Conservation (phyloP, 2,329 filamentous ascomycete genomes). For the Verticillium dahliae region DNA sequence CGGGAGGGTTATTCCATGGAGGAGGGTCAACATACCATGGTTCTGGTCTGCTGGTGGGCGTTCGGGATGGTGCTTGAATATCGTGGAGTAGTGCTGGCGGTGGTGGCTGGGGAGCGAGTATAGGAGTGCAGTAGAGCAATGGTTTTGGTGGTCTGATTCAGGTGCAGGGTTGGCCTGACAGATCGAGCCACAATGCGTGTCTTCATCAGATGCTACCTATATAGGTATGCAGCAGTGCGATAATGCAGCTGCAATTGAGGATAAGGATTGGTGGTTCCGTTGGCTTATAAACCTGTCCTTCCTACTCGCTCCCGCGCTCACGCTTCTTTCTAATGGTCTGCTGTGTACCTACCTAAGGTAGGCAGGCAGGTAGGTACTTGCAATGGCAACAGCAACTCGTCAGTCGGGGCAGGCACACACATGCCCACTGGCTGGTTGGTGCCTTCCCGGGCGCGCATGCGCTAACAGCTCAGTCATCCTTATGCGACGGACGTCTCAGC, state of each 20-base stretch:
- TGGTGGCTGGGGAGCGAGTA: neutral
- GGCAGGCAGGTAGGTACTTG: no score
- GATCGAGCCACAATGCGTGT: neutral
- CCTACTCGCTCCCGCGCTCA: neutral
- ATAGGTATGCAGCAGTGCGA: neutral
- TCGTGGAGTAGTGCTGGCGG: neutral
- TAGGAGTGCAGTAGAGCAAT: neutral
- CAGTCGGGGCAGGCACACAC: no score
- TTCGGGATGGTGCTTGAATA: neutral
- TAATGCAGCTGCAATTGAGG: neutral
- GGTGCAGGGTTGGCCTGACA: neutral
- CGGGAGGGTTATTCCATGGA: neutral
- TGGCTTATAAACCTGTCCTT: neutral
- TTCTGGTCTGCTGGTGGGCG: neutral
- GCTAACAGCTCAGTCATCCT: neutral
- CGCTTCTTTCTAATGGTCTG: no score
- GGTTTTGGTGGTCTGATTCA: neutral
- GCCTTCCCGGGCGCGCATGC: neutral
- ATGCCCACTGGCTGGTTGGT: neutral
- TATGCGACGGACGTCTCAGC: neutral
- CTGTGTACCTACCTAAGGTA: no score
- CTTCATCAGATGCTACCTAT: neutral
- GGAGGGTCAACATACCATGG: neutral
- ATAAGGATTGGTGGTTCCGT: neutral
- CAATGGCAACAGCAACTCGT: no score